phyloP scores from a whole-genome alignment of 202 grass and related monocot species.

The Panicum hallii region DNA sequence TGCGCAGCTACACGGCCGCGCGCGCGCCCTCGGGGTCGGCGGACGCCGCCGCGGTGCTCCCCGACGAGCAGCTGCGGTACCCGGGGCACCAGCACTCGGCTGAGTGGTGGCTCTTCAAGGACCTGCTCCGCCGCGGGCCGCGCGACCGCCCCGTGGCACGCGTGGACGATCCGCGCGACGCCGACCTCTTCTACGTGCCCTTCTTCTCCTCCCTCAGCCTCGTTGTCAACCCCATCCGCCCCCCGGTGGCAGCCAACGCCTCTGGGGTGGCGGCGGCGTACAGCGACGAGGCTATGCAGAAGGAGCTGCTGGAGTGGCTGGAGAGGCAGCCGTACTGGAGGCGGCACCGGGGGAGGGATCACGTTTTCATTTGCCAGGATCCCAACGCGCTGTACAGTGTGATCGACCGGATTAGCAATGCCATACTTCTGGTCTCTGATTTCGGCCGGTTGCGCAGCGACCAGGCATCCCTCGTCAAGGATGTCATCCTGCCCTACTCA shows the following conservation, averaged over 20 bases:
- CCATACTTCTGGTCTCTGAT: constrained; percentile 84
- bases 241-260: constrained; percentile 35
- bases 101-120: constrained; percentile 91
- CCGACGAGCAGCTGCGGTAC: constrained; percentile 63
- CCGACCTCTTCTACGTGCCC: constrained; percentile 93
- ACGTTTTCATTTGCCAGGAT: constrained; percentile 94
- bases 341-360: constrained; percentile 72
- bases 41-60: not conserved
- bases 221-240: constrained; percentile 81
- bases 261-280: constrained; percentile 44
- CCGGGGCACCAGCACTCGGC: constrained; percentile 96
- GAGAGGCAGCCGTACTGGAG: constrained; percentile 75
- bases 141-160: constrained; percentile 51
- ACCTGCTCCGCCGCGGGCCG: constrained; percentile 54
- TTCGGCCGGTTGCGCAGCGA: constrained; percentile 75
- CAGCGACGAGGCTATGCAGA: constrained; percentile 78
- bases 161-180: constrained; percentile 63
- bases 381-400: constrained; percentile 82
- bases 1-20: constrained; percentile 79
- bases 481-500: constrained; percentile 92
- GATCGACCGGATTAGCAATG: constrained; percentile 75
- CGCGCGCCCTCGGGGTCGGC: constrained; percentile 42
- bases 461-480: constrained; percentile 88
- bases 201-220: constrained; percentile 98
- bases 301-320: constrained; percentile 87